Conservation (phyloP, 495 filamentous ascomycete species). For the Hypoxylon fragiforme region DNA sequence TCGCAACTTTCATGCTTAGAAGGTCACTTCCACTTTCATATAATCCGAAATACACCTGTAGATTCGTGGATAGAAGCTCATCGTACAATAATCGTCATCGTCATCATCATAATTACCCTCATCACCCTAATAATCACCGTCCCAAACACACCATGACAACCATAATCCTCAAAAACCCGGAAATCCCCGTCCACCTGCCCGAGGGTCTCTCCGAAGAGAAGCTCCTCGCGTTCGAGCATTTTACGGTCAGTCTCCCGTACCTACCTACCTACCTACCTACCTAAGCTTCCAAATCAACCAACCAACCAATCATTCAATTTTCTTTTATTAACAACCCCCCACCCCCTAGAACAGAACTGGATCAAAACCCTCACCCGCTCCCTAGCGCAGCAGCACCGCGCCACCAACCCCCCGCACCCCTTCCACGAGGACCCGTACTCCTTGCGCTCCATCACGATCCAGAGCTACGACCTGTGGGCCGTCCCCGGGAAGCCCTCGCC, state of each 20-base stretch:
- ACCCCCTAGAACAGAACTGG: conserved; percentile 69
- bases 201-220: conserved; percentile 62
- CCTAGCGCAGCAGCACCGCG: conserved; percentile 64
- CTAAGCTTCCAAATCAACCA: no score
- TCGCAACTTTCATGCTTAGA: neutral
- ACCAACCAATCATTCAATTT: neutral
- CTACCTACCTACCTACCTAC: neutral
- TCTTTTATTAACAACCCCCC: no score
- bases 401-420: conserved; percentile 59
- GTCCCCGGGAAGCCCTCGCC: conserved; percentile 58
- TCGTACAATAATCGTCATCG: no score
- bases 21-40: no score
- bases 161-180: conserved; percentile 51
- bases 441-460: conserved; percentile 70
- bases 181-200: conserved; percentile 59
- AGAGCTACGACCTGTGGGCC: conserved; percentile 76
- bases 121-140: no score
- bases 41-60: no score
- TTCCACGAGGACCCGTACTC: conserved; percentile 73
- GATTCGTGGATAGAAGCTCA: no score
- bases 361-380: conserved; percentile 66
- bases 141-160: conserved; percentile 42
- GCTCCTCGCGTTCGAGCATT: conserved; percentile 71
- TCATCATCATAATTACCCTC: no score
- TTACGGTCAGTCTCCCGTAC: conserved; percentile 48